phyloP scores from a whole-genome alignment of 2,329 filamentous ascomycete species.

The Aspergillus japonicus region DNA sequence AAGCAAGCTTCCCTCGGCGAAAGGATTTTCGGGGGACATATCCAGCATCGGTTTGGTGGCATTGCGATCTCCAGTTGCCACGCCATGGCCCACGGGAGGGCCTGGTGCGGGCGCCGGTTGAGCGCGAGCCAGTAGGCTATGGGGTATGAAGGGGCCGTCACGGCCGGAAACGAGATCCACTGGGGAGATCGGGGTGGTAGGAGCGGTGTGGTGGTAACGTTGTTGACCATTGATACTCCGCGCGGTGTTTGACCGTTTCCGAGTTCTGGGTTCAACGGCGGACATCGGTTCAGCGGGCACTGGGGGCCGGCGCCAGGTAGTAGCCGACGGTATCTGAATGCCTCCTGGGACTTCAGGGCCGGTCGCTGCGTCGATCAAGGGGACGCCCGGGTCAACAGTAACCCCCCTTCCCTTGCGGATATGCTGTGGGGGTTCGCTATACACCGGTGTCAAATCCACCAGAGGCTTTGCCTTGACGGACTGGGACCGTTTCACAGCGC shows the following conservation, averaged over 20 bases:
- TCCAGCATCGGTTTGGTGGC: constrained; percentile 46
- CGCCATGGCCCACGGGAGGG: constrained; percentile 34
- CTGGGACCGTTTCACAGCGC: constrained; percentile 45
- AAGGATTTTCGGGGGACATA: constrained; percentile 41
- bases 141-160: constrained; percentile 33
- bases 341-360: constrained; percentile 36
- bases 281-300: constrained; percentile 14
- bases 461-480: constrained; percentile 59
- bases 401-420: constrained; percentile 38
- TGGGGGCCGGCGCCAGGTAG: constrained; percentile 40
- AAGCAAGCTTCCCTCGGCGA: constrained; percentile 47
- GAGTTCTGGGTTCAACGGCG: constrained; percentile 17
- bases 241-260: constrained; percentile 37
- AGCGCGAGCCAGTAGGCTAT: constrained; percentile 38
- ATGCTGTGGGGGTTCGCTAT: constrained; percentile 59
- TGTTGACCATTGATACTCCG: constrained; percentile 28
- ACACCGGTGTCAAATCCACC: constrained; percentile 65
- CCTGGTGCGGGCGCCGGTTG: constrained; percentile 17
- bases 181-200: constrained; percentile 15
- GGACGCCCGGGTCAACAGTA: constrained; percentile 44
- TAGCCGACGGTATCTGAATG: constrained; percentile 39
- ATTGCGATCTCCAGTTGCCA: constrained; percentile 42
- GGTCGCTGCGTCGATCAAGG: constrained; percentile 44
- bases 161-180: constrained; percentile 12
- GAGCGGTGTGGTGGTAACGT: constrained; percentile 9